These are phyloP conservation scores for Capsella bursapastoris DNA, from an alignment of 345 rosid species.

Conservation along the genomic window DNA sequence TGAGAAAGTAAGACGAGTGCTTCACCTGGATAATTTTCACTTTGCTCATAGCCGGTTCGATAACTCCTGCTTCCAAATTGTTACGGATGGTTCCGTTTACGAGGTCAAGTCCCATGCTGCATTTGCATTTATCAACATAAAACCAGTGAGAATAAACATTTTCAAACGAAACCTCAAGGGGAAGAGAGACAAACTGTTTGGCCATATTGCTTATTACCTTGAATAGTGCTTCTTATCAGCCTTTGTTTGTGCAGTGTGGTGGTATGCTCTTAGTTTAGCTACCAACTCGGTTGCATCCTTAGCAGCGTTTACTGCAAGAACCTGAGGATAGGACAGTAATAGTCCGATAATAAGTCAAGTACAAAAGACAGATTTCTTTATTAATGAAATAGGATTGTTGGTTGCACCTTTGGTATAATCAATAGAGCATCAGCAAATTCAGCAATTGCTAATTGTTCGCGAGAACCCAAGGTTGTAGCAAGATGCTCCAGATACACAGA, in stretches of 20 bases:
- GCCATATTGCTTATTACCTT: constrained; percentile 52
- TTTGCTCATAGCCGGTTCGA: constrained; percentile 99
- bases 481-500: constrained; percentile 92
- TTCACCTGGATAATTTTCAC: constrained; percentile 96
- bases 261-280: constrained; percentile 92
- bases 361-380: neutral
- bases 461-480: constrained; percentile 90
- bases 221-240: constrained; percentile 91
- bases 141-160: constrained; percentile 14
- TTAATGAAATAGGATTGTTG: constrained; percentile 6
- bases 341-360: neutral
- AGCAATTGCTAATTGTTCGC: constrained; percentile 94
- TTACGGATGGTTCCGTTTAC: constrained; percentile 78
- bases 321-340: constrained; percentile 48
- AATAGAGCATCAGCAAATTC: constrained; percentile 92
- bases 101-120: constrained; percentile 97
- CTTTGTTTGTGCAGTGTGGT: constrained; percentile 93
- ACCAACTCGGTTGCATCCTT: constrained; percentile 97
- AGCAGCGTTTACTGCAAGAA: constrained; percentile 96
- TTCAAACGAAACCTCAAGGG: constrained; percentile 2
- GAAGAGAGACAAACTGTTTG: neutral
- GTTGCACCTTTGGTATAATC: constrained; percentile 81
- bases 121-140: constrained; percentile 26
- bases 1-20: neutral
- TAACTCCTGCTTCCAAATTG: constrained; percentile 97